These are phyloP conservation scores for Pleurotus giganteus DNA, from an alignment of 768 basidiomycete species.

Conservation along the genomic window DNA sequence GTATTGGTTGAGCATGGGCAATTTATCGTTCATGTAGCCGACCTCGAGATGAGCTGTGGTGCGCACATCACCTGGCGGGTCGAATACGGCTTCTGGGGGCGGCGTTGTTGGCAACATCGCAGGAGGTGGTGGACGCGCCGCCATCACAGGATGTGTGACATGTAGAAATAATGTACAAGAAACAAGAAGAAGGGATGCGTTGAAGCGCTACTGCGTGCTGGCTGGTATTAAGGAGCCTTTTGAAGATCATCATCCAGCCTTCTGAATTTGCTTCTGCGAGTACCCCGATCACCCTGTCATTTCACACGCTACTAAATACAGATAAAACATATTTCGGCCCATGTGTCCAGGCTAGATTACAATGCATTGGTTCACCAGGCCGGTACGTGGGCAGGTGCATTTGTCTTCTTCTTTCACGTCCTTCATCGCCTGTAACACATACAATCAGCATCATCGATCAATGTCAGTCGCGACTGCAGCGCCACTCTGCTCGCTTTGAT, in stretches of 20 bases:
- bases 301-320: neutral
- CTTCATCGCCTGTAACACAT: constrained; percentile 41
- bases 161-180: constrained; percentile 20
- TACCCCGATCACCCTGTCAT: constrained; percentile 26
- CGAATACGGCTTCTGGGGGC: constrained; percentile 24
- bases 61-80: constrained; percentile 43
- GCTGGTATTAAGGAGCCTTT: constrained; percentile 20
- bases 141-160: constrained; percentile 24
- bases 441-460: constrained; percentile 10
- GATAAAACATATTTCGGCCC: neutral
- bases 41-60: constrained; percentile 44
- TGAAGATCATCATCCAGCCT: constrained; percentile 32
- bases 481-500: neutral
- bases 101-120: constrained; percentile 17
- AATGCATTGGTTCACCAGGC: neutral
- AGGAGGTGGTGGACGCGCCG: constrained; percentile 20
- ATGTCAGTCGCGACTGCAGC: neutral
- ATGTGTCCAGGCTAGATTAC: neutral
- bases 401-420: constrained; percentile 45
- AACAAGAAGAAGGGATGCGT: constrained; percentile 12
- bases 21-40: constrained; percentile 32
- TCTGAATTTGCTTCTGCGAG: constrained; percentile 20
- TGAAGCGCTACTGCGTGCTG: constrained; percentile 5
- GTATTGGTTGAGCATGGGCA: constrained; percentile 82
- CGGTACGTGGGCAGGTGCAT: constrained; percentile 38